Conservation (phyloP, 1,284 basidiomycete genomes). For the Ustilago bromivora region DNA sequence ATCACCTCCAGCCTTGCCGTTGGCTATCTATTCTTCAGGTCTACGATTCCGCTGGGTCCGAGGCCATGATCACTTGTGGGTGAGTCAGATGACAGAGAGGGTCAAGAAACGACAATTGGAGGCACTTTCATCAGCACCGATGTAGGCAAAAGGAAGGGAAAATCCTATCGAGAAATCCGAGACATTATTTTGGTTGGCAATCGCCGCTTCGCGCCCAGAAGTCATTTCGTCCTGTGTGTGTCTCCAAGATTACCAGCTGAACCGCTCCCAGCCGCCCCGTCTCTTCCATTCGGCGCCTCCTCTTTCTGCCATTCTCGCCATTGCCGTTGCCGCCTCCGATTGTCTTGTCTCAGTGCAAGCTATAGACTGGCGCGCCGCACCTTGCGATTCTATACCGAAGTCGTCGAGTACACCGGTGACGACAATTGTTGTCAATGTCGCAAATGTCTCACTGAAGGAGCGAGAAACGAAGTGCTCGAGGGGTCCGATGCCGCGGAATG, state of each 20-base stretch:
- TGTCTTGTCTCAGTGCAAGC: background rate
- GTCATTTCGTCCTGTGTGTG: background rate
- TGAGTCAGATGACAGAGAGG: background rate
- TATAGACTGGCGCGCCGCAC: too few relatives aligned
- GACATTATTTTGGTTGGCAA: background rate
- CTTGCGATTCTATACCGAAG: too few relatives aligned
- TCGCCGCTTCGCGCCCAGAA: constrained; percentile 12
- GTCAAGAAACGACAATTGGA: too few relatives aligned
- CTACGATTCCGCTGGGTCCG: background rate
- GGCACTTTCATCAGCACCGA: background rate
- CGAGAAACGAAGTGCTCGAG: background rate
- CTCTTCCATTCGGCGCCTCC: background rate
- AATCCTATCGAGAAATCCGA: background rate
- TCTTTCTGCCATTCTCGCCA: background rate
- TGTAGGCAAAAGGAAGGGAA: background rate
- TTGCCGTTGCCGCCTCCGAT: background rate
- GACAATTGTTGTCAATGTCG: background rate
- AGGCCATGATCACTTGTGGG: too few relatives aligned
- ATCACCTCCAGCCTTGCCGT: background rate
- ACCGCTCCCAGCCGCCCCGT: constrained; percentile 1
- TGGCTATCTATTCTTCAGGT: background rate
- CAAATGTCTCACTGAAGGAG: background rate
- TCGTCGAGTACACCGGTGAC: background rate
- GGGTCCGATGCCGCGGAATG: constrained; percentile 3
- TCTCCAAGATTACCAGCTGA: background rate